These are phyloP conservation scores for Globisporangium middletonii DNA, from an alignment of 352 stramenopile genomes.

Conservation along the genomic window DNA sequence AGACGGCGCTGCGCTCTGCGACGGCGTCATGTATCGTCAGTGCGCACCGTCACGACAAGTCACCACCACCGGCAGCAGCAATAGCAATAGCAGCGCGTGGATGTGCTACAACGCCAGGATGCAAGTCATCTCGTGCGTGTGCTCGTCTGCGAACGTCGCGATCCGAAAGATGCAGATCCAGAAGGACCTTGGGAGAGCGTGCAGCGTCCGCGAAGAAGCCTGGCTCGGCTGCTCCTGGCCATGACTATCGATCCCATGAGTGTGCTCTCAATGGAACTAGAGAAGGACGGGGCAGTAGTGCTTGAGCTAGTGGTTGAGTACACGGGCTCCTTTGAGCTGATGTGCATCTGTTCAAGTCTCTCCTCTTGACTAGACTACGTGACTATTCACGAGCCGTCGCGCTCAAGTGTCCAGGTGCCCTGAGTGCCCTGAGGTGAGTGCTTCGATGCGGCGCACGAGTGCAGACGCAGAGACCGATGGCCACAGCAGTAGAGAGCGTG, in stretches of 20 bases:
- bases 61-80: not conserved
- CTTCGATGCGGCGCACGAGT: too few relatives aligned
- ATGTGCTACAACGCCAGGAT: constrained; percentile 27
- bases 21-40: constrained; percentile 15
- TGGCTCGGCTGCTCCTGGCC: constrained; percentile 19
- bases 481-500: too few relatives aligned
- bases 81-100: not conserved
- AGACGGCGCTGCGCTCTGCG: constrained; percentile 1
- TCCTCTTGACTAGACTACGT: too few relatives aligned
- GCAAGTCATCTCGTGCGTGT: constrained; percentile 16
- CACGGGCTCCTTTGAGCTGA: too few relatives aligned
- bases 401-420: too few relatives aligned
- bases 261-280: not conserved
- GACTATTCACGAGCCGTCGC: too few relatives aligned
- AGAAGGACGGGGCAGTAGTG: too few relatives aligned
- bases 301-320: too few relatives aligned
- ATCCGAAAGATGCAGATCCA: constrained; percentile 19
- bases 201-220: constrained; percentile 15
- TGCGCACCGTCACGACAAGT: not conserved
- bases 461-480: too few relatives aligned
- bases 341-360: too few relatives aligned
- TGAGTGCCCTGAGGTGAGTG: too few relatives aligned
- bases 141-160: constrained; percentile 5
- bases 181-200: constrained; percentile 6
- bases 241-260: not conserved